These are phyloP conservation scores for Penicillium manginii DNA, from an alignment of 495 filamentous ascomycete genomes.

Conservation along the genomic window DNA sequence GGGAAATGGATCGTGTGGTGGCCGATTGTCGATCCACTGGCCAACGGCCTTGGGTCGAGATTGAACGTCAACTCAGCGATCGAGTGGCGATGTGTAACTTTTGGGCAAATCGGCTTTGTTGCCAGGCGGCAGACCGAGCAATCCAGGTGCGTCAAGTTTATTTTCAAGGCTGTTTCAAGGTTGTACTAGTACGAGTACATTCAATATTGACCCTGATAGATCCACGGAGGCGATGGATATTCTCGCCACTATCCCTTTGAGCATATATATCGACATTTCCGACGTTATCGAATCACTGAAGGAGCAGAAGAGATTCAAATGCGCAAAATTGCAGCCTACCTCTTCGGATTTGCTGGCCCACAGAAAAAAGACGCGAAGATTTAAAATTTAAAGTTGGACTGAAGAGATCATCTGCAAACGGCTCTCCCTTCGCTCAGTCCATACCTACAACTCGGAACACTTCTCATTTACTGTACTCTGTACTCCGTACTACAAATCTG, in stretches of 20 bases:
- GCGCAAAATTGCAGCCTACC: slow-evolving; percentile 48
- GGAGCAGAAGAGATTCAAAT: slow-evolving; percentile 56
- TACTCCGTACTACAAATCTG: not conserved
- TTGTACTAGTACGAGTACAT: no score
- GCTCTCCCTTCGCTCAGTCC: no score
- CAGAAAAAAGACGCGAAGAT: slow-evolving; percentile 27
- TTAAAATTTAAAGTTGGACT: slow-evolving; percentile 2
- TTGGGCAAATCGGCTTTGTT: slow-evolving; percentile 61
- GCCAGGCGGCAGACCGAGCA: slow-evolving; percentile 61
- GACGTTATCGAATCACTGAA: slow-evolving; percentile 55
- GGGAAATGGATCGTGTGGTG: slow-evolving; percentile 60
- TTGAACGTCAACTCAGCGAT: slow-evolving; percentile 57
- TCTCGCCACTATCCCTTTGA: slow-evolving; percentile 53
- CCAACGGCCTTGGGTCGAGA: slow-evolving; percentile 41
- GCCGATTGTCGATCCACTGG: slow-evolving; percentile 23
- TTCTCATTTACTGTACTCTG: no score
- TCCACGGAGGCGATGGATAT: slow-evolving; percentile 57
- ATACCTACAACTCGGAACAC: no score
- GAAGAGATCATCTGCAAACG: not conserved
- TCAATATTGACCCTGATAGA: slow-evolving; percentile 27
- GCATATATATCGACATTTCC: slow-evolving; percentile 56
- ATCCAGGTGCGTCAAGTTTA: slow-evolving; percentile 49
- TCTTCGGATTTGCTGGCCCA: slow-evolving; percentile 46
- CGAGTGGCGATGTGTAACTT: slow-evolving; percentile 68
- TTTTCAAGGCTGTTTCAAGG: not conserved